Evolutionary conservation across 768 basidiomycete species (phyloP).

Genomic region (Crepidotus variabilis): DNA sequence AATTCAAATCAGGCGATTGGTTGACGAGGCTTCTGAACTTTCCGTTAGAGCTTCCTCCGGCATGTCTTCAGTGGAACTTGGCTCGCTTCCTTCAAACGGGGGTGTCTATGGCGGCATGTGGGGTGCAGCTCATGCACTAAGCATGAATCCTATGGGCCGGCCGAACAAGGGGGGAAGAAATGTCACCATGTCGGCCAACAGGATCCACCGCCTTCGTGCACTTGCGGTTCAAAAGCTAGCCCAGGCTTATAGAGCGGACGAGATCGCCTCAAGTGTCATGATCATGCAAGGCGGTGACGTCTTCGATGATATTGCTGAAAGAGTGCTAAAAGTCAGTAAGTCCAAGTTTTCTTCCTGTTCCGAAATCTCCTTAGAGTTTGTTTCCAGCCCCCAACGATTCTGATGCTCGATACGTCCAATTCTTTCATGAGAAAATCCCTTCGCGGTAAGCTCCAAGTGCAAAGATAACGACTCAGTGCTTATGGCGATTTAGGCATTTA

Average conservation of each 20-base stretch:
- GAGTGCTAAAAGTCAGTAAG: constrained; percentile 65
- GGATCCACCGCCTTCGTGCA: constrained; percentile 74
- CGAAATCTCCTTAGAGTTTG: constrained; percentile 2
- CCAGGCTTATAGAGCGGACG: constrained; percentile 81
- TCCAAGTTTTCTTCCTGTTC: constrained; percentile 1
- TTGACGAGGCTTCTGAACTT: constrained; percentile 87
- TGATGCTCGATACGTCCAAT: constrained; percentile 87
- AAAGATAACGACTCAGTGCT: constrained; percentile 2
- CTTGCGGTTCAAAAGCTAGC: constrained; percentile 87
- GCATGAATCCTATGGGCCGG: constrained; percentile 55
- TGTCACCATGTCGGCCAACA: constrained; percentile 80
- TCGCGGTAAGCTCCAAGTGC: constrained; percentile 56
- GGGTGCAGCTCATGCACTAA: constrained; percentile 60
- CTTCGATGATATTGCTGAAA: constrained; percentile 89
- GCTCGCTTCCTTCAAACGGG: constrained; percentile 51
- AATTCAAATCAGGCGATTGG: constrained; percentile 68
- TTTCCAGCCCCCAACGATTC: constrained; percentile 65
- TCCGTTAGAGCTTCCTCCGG: constrained; percentile 87
- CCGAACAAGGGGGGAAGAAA: constrained; percentile 57
- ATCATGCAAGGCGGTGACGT: constrained; percentile 94
- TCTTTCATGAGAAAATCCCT: constrained; percentile 94
- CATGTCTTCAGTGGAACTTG: constrained; percentile 69
- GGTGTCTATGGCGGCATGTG: constrained; percentile 48
- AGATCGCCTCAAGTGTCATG: constrained; percentile 91
- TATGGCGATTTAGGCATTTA: constrained; percentile 55